Evolutionary conservation across 768 basidiomycete species (phyloP).

Genomic region (Terana coerulea): DNA sequence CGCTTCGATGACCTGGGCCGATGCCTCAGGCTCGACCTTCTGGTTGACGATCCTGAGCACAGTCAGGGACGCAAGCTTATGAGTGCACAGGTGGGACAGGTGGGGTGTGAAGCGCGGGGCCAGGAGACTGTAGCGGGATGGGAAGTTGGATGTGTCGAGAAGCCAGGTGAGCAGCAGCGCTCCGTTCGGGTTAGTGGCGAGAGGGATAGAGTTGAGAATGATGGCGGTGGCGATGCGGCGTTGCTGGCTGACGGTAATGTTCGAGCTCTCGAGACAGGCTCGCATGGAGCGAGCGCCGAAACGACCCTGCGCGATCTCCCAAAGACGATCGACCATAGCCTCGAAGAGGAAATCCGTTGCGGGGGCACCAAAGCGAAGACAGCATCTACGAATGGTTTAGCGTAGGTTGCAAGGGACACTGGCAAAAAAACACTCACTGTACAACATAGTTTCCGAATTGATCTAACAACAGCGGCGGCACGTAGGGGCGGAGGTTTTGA

Average conservation of each 20-base stretch:
- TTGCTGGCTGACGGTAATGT: slow-evolving; percentile 84
- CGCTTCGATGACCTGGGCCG: slow-evolving; percentile 80
- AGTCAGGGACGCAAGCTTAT: slow-evolving; percentile 94
- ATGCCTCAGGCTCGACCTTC: slow-evolving; percentile 88
- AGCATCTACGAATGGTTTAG: slow-evolving; percentile 51
- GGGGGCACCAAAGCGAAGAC: slow-evolving; percentile 86
- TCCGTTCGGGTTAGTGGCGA: slow-evolving; percentile 97
- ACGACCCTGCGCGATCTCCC: slow-evolving; percentile 97
- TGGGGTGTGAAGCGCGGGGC: slow-evolving; percentile 97
- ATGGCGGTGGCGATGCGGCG: slow-evolving; percentile 93
- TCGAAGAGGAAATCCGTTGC: slow-evolving; percentile 96
- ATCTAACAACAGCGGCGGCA: slow-evolving; percentile 90
- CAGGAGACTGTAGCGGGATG: slow-evolving; percentile 90
- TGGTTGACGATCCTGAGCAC: slow-evolving; percentile 97
- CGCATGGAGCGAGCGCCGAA: slow-evolving; percentile 98
- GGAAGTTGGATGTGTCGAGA: slow-evolving; percentile 90
- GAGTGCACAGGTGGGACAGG: slow-evolving; percentile 93
- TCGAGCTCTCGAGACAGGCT: slow-evolving; percentile 90
- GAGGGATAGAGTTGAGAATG: slow-evolving; percentile 94
- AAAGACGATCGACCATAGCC: slow-evolving; percentile 95
- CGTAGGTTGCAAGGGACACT: slow-evolving; percentile 8
- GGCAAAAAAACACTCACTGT: slow-evolving; percentile 51
- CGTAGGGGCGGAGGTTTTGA: slow-evolving; percentile 84
- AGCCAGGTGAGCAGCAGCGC: slow-evolving; percentile 95
- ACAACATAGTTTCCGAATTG: slow-evolving; percentile 94